phyloP scores from a whole-genome alignment of 139 green algal species.

The Medakamo hakoo region DNA sequence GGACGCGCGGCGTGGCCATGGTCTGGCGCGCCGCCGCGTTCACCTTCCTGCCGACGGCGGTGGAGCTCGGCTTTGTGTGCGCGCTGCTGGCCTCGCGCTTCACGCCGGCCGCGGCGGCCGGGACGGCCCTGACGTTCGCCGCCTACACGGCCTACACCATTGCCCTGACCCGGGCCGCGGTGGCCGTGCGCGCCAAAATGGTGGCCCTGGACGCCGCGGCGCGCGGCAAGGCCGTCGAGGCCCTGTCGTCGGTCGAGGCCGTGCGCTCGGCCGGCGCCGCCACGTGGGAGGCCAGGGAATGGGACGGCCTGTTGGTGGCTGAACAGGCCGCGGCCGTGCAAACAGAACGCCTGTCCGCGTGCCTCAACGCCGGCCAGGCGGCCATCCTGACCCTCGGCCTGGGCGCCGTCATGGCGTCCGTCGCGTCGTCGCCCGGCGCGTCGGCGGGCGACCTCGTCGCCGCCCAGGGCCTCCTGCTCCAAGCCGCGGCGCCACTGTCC shows the following conservation, averaged over 20 bases:
- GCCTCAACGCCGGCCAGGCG: slow-evolving; percentile 84
- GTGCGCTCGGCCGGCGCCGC: slow-evolving; percentile 55
- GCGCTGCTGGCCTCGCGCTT: slow-evolving; percentile 51
- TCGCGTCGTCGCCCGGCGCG: not conserved
- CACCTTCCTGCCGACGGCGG: slow-evolving; percentile 76
- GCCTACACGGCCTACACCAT: slow-evolving; percentile 76
- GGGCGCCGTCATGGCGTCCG: slow-evolving; percentile 17
- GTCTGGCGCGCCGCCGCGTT: slow-evolving; percentile 89
- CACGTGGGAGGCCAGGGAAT: slow-evolving; percentile 32
- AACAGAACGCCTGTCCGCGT: slow-evolving; percentile 49
- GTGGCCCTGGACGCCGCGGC: not conserved
- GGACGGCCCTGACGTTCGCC: slow-evolving; percentile 70
- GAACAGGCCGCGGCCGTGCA: slow-evolving; percentile 44
- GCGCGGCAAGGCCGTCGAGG: slow-evolving; percentile 59
- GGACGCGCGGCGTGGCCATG: slow-evolving; percentile 71
- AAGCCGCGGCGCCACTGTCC: slow-evolving; percentile 86
- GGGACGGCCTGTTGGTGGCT: slow-evolving; percentile 40
- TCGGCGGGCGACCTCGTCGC: slow-evolving; percentile 26
- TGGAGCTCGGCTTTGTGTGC: slow-evolving; percentile 81
- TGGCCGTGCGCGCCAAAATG: not conserved
- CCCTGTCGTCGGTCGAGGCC: slow-evolving; percentile 86
- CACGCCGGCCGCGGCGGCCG: slow-evolving; percentile 24
- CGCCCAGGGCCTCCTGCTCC: slow-evolving; percentile 81
- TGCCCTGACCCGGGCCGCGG: slow-evolving; percentile 37
- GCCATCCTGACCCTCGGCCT: slow-evolving; percentile 63